These are phyloP conservation scores for Coemansia sp. DNA, from an alignment of 192 early-diverging fungal species.

Conservation along the genomic window DNA sequence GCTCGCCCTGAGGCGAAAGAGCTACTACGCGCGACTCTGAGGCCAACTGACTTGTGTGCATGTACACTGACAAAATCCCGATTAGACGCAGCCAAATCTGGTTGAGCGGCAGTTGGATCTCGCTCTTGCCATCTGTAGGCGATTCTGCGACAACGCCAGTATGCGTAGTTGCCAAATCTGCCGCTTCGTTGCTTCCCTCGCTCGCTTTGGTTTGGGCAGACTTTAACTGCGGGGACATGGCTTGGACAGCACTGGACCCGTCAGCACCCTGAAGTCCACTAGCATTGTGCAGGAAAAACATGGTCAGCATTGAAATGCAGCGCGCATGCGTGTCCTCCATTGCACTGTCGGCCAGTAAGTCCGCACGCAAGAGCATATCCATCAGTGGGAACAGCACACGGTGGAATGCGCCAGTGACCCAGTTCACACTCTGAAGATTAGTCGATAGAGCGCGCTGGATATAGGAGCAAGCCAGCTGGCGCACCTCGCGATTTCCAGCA, in stretches of 20 bases:
- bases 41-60: slow-evolving; percentile 43
- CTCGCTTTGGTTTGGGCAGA: not conserved
- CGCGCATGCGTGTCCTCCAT: slow-evolving; percentile 58
- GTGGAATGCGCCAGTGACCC: slow-evolving; percentile 74
- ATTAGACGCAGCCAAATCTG: slow-evolving; percentile 49
- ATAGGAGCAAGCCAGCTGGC: slow-evolving; percentile 78
- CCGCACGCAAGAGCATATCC: slow-evolving; percentile 79
- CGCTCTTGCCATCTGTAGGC: not conserved
- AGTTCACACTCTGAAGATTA: slow-evolving; percentile 51
- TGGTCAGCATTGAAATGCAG: slow-evolving; percentile 53
- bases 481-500: slow-evolving; percentile 68
- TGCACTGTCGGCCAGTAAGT: slow-evolving; percentile 61
- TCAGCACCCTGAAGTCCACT: slow-evolving; percentile 15
- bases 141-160: slow-evolving; percentile 8
- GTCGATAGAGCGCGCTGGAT: slow-evolving; percentile 77
- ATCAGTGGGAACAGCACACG: slow-evolving; percentile 89
- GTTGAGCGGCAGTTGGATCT: slow-evolving; percentile 16
- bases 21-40: slow-evolving; percentile 14
- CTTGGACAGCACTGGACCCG: not conserved
- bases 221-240: not conserved
- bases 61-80: slow-evolving; percentile 33
- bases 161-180: not conserved
- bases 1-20: slow-evolving; percentile 2
- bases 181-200: not conserved
- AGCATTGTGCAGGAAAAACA: slow-evolving; percentile 53